Evolutionary conservation across 345 rosid genomes (phyloP).

Genomic region (Brassica nigra): DNA sequence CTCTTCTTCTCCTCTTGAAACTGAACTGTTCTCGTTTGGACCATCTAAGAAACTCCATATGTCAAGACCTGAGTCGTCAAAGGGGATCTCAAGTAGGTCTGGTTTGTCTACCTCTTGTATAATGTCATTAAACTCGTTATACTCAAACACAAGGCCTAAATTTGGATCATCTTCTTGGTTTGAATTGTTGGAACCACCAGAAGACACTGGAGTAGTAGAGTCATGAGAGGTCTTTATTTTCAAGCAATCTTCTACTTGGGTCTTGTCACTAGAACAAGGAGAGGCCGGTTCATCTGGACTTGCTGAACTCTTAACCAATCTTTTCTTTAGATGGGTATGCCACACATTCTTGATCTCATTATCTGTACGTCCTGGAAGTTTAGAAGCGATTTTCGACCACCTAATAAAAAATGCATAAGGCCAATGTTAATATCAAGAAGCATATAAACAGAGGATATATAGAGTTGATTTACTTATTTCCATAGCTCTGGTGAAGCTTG

Average conservation of each 20-base stretch:
- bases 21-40: constrained; percentile 41
- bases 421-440: constrained; percentile 17
- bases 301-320: constrained; percentile 23
- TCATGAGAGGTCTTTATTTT: constrained; percentile 41
- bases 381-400: constrained; percentile 91
- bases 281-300: constrained; percentile 35
- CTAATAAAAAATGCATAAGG: constrained; percentile 40
- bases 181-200: constrained; percentile 42
- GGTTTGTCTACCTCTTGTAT: constrained; percentile 73
- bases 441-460: background rate
- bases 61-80: constrained; percentile 62
- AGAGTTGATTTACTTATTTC: constrained; percentile 64
- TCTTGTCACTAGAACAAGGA: constrained; percentile 31
- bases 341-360: constrained; percentile 93
- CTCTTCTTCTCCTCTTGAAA: constrained; percentile 34
- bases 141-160: constrained; percentile 20
- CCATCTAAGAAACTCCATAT: constrained; percentile 73
- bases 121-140: constrained; percentile 28
- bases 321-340: constrained; percentile 87
- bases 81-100: constrained; percentile 47
- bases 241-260: constrained; percentile 21
- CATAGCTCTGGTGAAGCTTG: constrained; percentile 56
- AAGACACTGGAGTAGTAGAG: constrained; percentile 44
- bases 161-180: constrained; percentile 26
- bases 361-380: constrained; percentile 84